Base-by-base conservation (phyloP, 495 filamentous ascomycete species). In the Aspergillus homomorphus region DNA sequence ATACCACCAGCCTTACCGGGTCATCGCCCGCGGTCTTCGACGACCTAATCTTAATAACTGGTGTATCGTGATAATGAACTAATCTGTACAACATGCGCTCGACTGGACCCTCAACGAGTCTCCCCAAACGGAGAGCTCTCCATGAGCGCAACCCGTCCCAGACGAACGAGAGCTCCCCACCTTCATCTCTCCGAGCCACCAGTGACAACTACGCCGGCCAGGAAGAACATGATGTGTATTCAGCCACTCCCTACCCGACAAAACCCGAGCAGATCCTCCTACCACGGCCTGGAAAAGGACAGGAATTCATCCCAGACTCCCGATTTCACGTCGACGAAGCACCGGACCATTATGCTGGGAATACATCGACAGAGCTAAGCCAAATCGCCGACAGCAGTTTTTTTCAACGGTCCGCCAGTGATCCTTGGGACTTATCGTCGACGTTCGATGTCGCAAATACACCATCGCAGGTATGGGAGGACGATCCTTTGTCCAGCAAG, bases 61-160 rank as follows among this genome's bases (percentile, higher is more conserved):
- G 56, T 54, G 57, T 62, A 51, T 53, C 56, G 44, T 62, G 63
- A 71, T 62, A 58, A 76, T 76, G 71, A 65, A 66, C 60, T 70
- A 69, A 73, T 68, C 61, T 33, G 55, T 53, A 48, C 61, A 69
- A 61, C 46, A 74, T 78, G 75, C 69, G 73, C 61, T 65, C 64
- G 21, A 51, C 56, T 48, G 60, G 52, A 52, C 48, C 61, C 30
- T 64, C 59, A 18, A 54, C 42, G 42, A 64, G 56, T 41, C 72
- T 75, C 55, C 76, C 77, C 22, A 64, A 57, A 52, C 70, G 77
- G 60, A 72, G 73, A 63, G 74, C 75, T 52, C 75, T 82, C 51
- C 77, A 82, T 66, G 80, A 83, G 64, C 75, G 80, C 58, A 78
- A 64, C 16, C 76, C 78, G 26, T 81, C 80, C n/a, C 75, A 82